These are phyloP conservation scores for Peniophora sp. DNA, from an alignment of 1,284 basidiomycete genomes.

Conservation along the genomic window DNA sequence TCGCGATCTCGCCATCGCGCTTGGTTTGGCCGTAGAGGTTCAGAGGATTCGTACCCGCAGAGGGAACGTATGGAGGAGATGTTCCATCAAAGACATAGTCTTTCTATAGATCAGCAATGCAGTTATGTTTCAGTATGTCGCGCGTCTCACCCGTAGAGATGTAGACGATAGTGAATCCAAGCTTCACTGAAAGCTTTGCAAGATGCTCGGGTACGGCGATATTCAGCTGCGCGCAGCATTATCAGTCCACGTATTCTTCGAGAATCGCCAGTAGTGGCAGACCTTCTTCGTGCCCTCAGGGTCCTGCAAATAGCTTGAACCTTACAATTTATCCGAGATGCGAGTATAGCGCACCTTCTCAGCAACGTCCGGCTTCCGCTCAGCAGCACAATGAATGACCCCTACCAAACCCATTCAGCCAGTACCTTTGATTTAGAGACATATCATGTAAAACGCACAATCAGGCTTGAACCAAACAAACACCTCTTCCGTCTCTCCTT, in stretches of 20 bases:
- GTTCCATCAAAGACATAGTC: conserved; percentile 86
- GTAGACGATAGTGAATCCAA: conserved; percentile 60
- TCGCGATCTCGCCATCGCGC: conserved; percentile 64
- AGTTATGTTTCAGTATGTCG: not conserved
- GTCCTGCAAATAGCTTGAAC: conserved; percentile 46
- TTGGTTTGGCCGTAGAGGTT: conserved; percentile 77
- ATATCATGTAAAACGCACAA: conserved; percentile 45
- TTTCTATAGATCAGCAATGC: conserved; percentile 16
- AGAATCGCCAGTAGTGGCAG: not conserved
- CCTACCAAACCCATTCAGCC: conserved; percentile 28
- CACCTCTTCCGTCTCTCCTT: conserved; percentile 35
- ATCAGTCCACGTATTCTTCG: conserved; percentile 1
- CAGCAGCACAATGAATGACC: conserved; percentile 82
- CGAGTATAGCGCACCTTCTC: conserved; percentile 57
- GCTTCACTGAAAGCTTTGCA: conserved; percentile 45
- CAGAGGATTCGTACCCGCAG: conserved; percentile 61
- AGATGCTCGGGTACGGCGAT: conserved; percentile 56
- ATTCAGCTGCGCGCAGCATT: conserved; percentile 47
- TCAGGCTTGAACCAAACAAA: conserved; percentile 53
- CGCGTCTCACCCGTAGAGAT: conserved; percentile 60
- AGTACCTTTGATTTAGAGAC: not conserved
- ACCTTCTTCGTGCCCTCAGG: conserved; percentile 60
- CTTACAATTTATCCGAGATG: not conserved
- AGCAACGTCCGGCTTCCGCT: conserved; percentile 76
- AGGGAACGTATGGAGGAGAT: conserved; percentile 70